Evolutionary conservation across 495 filamentous ascomycete species (phyloP).

Genomic region (Alectoria sarmentosa): DNA sequence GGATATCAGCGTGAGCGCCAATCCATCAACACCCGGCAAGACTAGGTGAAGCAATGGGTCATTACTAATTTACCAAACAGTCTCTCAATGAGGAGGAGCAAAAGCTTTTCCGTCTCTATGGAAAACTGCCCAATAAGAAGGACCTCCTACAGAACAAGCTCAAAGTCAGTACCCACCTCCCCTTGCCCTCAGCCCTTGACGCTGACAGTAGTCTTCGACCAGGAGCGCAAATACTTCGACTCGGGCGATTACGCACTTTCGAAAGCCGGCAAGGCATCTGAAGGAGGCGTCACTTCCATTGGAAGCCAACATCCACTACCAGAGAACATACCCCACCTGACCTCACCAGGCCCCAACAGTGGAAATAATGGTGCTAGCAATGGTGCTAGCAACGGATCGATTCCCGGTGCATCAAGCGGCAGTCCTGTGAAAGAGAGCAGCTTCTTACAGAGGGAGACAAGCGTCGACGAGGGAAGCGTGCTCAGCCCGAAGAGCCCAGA

Average conservation of each 20-base stretch:
- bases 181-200: conserved; percentile 2
- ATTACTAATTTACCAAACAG: conserved; percentile 41
- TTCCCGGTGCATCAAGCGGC: conserved; percentile 52
- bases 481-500: conserved; percentile 28
- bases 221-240: conserved; percentile 99
- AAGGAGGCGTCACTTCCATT: conserved; percentile 87
- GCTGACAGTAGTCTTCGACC: conserved; percentile 6
- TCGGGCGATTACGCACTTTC: conserved; percentile 95
- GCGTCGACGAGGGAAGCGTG: conserved; percentile 49
- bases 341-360: conserved; percentile 52
- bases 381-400: conserved; percentile 39
- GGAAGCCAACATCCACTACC: conserved; percentile 91
- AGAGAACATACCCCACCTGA: conserved; percentile 90
- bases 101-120: conserved; percentile 90
- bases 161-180: conserved; percentile 44
- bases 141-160: conserved; percentile 97
- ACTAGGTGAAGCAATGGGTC: not conserved
- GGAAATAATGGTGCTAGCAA: conserved; percentile 32
- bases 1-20: conserved; percentile 73
- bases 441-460: conserved; percentile 70
- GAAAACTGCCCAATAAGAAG: conserved; percentile 91
- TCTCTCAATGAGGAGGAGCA: conserved; percentile 87
- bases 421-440: conserved; percentile 84
- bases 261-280: conserved; percentile 95
- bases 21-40: conserved; percentile 8